Conservation (phyloP, 495 filamentous ascomycete genomes). For the Penicillium cinerascens region DNA sequence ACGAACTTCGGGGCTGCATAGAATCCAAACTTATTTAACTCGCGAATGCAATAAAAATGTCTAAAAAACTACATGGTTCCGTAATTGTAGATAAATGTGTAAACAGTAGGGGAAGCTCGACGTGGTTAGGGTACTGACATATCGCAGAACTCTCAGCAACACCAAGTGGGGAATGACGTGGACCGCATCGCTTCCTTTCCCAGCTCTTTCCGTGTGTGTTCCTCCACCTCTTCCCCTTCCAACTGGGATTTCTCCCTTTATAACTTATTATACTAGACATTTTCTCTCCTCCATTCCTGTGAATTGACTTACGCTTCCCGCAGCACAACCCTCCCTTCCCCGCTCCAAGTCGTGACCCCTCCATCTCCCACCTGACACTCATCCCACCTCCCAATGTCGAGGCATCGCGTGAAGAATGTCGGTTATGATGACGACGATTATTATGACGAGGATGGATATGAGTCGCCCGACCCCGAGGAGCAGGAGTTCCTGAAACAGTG, state of each 20-base stretch:
- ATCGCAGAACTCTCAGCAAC: neutral
- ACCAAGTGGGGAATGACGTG: conserved; percentile 38
- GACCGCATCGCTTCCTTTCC: conserved; percentile 12
- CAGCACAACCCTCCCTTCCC: neutral
- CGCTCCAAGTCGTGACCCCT: neutral
- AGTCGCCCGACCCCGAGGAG: conserved; percentile 43
- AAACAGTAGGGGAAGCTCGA: too few relatives aligned
- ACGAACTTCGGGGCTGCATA: conserved; percentile 2
- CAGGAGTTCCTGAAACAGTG: conserved; percentile 40
- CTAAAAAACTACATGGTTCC: neutral
- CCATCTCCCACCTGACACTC: neutral
- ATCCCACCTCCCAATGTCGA: conserved; percentile 35
- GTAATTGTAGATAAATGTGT: neutral
- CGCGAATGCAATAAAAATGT: conserved; percentile 1
- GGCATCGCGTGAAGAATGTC: conserved; percentile 45
- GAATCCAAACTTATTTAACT: conserved; percentile 2
- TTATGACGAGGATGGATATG: conserved; percentile 41
- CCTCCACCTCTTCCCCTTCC: neutral
- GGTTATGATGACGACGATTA: conserved; percentile 45
- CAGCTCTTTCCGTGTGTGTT: neutral
- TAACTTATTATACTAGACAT: neutral
- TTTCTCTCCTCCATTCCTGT: neutral
- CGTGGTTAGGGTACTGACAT: neutral
- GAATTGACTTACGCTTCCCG: neutral
- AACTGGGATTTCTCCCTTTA: neutral